Evolutionary conservation across 2,329 filamentous ascomycete genomes (phyloP), one percentile per base, ranked within the genome.

Genomic region (Pseudogymnoascus sp.): DNA sequence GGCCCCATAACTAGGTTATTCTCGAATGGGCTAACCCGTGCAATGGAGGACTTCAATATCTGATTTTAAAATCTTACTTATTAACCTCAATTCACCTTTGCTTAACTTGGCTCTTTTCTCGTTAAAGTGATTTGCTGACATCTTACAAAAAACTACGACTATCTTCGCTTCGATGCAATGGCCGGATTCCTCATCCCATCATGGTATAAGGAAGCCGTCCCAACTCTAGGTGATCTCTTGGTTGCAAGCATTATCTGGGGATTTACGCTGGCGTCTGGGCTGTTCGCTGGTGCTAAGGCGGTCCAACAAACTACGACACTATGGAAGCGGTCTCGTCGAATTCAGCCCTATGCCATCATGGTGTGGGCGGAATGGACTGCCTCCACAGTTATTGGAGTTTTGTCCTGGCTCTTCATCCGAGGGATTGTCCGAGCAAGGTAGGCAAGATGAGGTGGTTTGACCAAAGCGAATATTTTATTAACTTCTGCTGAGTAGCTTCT

Each of bases 341-440:
- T 74, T 38, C 75, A 71, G 19, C 66, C 70, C 4, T 79, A 78
- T 61, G 69, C 78, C 38, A 68, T 71, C 62, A 69, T 79, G 78
- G 69, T 80, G 6, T 81, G 79, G 78, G 70, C 74, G 14, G 78
- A 80, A 61, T 74, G 78, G 4, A 3, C 71, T 0, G 75, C 75
- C 10, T 78, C 76, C 60, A 23, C 77, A 0, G 65, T 67, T 7
- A 76, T 79, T 59, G 71, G 71, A 5, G 67, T 78, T 8, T 63
- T 78, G 1, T 75, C 71, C 3, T 80, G 74, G 70, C 66, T 79
- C 1, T 76, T 75, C 61, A 64, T 80, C 0, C 68, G 74, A 41
- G 74, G 71, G 0, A 64, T 73, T 4, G 67, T 80, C 8, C 65
- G 64, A 4, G 61, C 69, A 19, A 77, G 74, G 66, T 74, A 65